Evolutionary conservation across 139 green algal genomes (phyloP).

Genomic region (Zygnema cylindricum): DNA sequence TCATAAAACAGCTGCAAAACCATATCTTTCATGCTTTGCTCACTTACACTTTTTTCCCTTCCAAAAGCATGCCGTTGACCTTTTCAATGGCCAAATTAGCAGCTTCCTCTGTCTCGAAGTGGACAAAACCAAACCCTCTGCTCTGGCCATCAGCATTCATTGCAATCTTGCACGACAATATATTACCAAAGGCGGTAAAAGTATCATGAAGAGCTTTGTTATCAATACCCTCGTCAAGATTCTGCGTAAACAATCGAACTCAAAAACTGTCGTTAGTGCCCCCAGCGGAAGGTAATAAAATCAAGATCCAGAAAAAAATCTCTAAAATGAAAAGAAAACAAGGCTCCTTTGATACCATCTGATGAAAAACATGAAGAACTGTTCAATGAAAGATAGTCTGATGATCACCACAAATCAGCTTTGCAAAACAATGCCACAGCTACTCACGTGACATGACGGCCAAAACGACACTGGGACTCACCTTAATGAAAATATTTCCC

Average conservation of each 20-base stretch:
- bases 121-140: constrained; percentile 73
- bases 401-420: not conserved
- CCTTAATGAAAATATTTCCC: constrained; percentile 75
- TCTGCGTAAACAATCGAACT: constrained; percentile 54
- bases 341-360: too few relatives aligned
- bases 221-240: constrained; percentile 72
- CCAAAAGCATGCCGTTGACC: constrained; percentile 72
- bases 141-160: constrained; percentile 52
- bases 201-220: constrained; percentile 73
- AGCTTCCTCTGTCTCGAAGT: constrained; percentile 69
- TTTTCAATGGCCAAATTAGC: constrained; percentile 71
- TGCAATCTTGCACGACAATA: constrained; percentile 70
- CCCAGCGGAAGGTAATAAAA: too few relatives aligned
- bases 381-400: not conserved
- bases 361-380: too few relatives aligned
- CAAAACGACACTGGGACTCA: not conserved
- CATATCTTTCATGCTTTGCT: not conserved
- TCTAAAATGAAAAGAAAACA: too few relatives aligned
- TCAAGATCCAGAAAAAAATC: too few relatives aligned
- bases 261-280: too few relatives aligned
- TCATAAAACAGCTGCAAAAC: not conserved
- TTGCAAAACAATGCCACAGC: not conserved
- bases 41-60: constrained; percentile 65
- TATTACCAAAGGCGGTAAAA: constrained; percentile 68
- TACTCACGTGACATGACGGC: not conserved